phyloP scores from a whole-genome alignment of 306 rosid species.

The Vachellia collinsii region DNA sequence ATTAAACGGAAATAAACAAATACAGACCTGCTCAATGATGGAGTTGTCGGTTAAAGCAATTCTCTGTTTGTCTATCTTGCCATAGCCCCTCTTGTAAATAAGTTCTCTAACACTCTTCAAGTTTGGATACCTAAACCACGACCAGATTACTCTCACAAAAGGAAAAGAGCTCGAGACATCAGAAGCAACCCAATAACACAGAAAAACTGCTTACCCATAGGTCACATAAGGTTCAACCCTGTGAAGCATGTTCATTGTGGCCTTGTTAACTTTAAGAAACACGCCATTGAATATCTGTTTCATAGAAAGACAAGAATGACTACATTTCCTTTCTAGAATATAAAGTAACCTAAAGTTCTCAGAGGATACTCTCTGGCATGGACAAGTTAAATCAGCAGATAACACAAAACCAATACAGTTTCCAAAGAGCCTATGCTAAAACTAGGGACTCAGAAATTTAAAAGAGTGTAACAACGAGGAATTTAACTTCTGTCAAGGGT shows the following conservation, averaged over 20 bases:
- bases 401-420: not conserved
- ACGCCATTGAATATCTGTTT: constrained; percentile 89
- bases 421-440: not conserved
- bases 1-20: not conserved
- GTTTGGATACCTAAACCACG: constrained; percentile 65
- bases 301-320: not conserved
- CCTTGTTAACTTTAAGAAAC: constrained; percentile 88
- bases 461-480: not conserved
- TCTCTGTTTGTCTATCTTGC: constrained; percentile 77
- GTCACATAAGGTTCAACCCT: constrained; percentile 93
- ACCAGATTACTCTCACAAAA: not conserved
- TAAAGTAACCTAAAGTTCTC: too few species aligned
- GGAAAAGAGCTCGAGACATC: not conserved
- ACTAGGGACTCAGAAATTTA: too few species aligned
- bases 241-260: constrained; percentile 85
- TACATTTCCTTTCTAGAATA: not conserved
- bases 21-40: constrained; percentile 67
- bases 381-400: not conserved
- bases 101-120: constrained; percentile 86
- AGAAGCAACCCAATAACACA: not conserved
- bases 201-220: constrained; percentile 57
- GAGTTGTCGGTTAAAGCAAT: constrained; percentile 75
- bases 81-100: constrained; percentile 83
- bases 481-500: not conserved
- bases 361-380: not conserved